These are phyloP conservation scores for Nematocida sp. DNA, from an alignment of 371 early-diverging fungal genomes.

Conservation along the genomic window DNA sequence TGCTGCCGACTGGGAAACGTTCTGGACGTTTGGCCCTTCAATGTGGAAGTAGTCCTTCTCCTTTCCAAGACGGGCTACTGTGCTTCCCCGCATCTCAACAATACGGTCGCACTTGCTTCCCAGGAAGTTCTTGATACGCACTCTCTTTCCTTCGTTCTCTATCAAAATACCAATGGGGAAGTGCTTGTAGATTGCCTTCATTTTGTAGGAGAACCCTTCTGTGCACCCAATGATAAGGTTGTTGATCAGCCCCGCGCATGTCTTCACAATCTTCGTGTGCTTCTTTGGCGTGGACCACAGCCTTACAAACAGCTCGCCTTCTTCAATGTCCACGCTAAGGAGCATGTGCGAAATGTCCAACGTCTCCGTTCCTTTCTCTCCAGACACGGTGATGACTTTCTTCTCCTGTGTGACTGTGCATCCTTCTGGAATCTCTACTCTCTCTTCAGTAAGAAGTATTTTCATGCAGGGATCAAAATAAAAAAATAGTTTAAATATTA, in stretches of 20 bases:
- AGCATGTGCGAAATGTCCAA: conserved; percentile 87
- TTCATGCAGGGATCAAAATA: conserved; percentile 57
- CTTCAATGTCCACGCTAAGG: conserved; percentile 75
- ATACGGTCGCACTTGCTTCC: conserved; percentile 88
- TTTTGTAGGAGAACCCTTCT: conserved; percentile 95
- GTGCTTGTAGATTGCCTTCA: conserved; percentile 97
- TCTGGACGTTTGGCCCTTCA: conserved; percentile 85
- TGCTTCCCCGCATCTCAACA: conserved; percentile 80
- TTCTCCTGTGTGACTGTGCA: conserved; percentile 57
- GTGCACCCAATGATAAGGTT: conserved; percentile 97
- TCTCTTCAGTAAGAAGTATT: conserved; percentile 58
- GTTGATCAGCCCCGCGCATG: conserved; percentile 83
- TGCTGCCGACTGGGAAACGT: conserved; percentile 90
- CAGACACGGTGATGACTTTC: conserved; percentile 60
- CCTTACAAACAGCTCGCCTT: conserved; percentile 70
- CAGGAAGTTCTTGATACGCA: conserved; percentile 93
- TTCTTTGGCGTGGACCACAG: conserved; percentile 94
- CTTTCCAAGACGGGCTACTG: conserved; percentile 71
- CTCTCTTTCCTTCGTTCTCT: conserved; percentile 70
- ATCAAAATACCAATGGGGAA: conserved; percentile 97
- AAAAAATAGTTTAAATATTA: conserved; percentile 38
- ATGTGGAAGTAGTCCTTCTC: conserved; percentile 92
- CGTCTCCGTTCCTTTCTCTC: conserved; percentile 73
- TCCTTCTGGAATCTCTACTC: conserved; percentile 63
- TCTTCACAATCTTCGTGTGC: conserved; percentile 92